Evolutionary conservation across 306 rosid species (phyloP).

Genomic region (Cicer bijugum): DNA sequence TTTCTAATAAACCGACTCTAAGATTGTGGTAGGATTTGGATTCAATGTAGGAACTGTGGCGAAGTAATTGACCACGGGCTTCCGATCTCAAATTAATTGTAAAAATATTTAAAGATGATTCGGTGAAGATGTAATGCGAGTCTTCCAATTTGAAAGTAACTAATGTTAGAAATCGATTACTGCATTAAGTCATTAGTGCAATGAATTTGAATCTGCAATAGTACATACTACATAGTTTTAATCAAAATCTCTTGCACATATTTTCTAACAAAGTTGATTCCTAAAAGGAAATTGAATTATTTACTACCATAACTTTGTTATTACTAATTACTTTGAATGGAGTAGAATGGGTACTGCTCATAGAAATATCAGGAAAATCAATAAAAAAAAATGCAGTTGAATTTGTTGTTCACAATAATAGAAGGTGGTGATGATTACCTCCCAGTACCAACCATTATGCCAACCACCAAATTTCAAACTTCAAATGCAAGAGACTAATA

Average conservation of each 20-base stretch:
- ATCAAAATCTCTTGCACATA: neutral
- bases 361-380: neutral
- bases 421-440: conserved; percentile 50
- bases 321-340: neutral
- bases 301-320: neutral
- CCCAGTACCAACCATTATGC: conserved; percentile 53
- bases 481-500: conserved; percentile 70
- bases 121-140: no score
- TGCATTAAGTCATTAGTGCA: no score
- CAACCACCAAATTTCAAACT: conserved; percentile 60
- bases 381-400: conserved; percentile 30
- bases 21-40: neutral
- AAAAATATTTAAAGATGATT: no score
- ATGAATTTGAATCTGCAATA: no score
- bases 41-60: no score
- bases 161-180: no score
- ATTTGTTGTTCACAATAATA: conserved; percentile 46
- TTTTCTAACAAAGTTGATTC: conserved; percentile 2
- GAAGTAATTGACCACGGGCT: no score
- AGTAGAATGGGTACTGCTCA: no score
- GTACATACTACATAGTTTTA: neutral
- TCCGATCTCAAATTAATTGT: no score
- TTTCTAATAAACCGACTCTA: conserved; percentile 4
- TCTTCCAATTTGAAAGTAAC: no score
- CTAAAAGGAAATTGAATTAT: neutral